Evolutionary conservation across 768 basidiomycete species (phyloP).

Genomic region (Suillus tomentosus): DNA sequence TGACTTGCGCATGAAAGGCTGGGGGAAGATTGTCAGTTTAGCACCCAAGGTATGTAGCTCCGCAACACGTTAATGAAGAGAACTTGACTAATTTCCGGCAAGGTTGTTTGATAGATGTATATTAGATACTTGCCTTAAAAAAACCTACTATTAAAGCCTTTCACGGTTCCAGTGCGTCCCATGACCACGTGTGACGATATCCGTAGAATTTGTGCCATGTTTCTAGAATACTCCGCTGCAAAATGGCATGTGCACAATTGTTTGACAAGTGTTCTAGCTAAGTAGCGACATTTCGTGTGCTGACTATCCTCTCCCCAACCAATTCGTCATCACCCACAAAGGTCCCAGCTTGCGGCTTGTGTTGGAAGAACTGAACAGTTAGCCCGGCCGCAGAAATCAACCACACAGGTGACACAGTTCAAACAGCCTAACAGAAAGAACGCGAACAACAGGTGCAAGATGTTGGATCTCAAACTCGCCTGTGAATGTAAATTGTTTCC

Average conservation of each 20-base stretch:
- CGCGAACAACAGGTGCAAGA: neutral
- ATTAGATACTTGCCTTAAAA: conserved; percentile 1
- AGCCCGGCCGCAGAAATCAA: neutral
- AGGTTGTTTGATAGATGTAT: conserved; percentile 12
- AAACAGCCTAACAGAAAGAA: neutral
- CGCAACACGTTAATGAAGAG: conserved; percentile 1
- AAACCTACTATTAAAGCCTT: neutral
- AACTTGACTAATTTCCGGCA: neutral
- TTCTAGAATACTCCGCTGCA: conserved; percentile 1
- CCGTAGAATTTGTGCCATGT: neutral
- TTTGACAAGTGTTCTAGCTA: neutral
- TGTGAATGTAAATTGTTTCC: neutral
- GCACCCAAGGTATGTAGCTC: conserved; percentile 76
- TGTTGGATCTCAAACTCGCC: neutral
- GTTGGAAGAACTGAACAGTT: neutral
- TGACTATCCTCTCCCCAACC: neutral
- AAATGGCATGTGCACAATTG: neutral
- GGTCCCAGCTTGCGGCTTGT: neutral
- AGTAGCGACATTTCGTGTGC: neutral
- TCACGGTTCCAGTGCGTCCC: neutral
- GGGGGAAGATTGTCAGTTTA: conserved; percentile 91
- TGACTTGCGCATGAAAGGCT: conserved; percentile 87
- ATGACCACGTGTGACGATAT: neutral
- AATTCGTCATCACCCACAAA: neutral
- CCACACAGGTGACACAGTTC: neutral